Base-by-base conservation (phyloP, 1,139 yeast species). In the Scheffersomyces cryptocercus region DNA sequence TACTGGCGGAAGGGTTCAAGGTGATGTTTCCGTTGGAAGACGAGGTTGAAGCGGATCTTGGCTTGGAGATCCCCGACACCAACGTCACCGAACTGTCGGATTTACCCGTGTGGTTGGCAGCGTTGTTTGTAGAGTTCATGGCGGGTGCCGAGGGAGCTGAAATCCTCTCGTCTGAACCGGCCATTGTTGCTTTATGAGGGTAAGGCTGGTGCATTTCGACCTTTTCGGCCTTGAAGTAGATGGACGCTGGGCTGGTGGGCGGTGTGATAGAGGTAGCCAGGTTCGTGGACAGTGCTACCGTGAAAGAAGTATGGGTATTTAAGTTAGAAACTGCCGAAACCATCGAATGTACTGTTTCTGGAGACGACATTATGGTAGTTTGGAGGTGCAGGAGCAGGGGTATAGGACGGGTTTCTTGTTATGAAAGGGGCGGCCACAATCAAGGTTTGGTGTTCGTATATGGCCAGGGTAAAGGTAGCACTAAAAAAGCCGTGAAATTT, bases 261-360 rank as follows among this genome's bases (percentile, higher is more conserved):
- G 35, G 35, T 10, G 35, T 31, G 20, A 31, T 12, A 3, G 35
- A 31, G 11, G 15, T 24, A 5, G 35, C 20, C 24, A 20, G 20
- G 24, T 11, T 14, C 5, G 35, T 31, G 24, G 35, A 14, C 11
- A 20, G 20, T 5, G 24, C 35, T 15, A 31, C 35, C 5, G 35
- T 31, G n/a, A 31, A 31, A 31, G 24, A 14, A n/a, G 35, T 31
- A 12, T 31, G 35, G 20, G 35, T 31, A 15, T 31, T 31, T 15
- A 31, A 20, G 35, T 31, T 31, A 15, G 35, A 31, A 5, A 31
- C 35, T 11, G 35, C 35, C 35, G 35, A 31, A 11, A 31, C 35
- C 35, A 31, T 31, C 10, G 35, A 31, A 13, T 31, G 20, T 4
- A 14, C 12, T 9, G 35, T 31, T 31, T 31, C 35, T 31, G 35